Percentiles rank a stretch among this genome's conserved stretches.
Conservation (phyloP, 31 red algal species). For the Odonthalia washingtoniensis region DNA sequence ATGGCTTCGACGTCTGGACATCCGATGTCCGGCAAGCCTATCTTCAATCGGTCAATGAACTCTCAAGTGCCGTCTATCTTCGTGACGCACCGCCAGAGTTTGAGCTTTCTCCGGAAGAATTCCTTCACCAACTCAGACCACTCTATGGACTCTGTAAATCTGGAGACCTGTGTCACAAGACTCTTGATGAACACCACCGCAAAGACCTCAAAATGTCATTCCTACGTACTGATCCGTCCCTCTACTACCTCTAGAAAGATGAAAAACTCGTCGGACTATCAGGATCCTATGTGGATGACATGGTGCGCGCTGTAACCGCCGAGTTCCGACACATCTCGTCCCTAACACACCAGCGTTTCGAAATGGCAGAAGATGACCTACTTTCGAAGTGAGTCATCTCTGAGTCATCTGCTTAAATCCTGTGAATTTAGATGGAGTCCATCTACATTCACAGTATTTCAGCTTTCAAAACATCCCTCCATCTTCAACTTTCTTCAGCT, state of each 20-base stretch:
- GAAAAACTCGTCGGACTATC: too few species aligned
- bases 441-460: conserved; percentile 21
- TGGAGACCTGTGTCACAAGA: too few species aligned
- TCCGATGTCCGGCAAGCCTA: conserved; percentile 49
- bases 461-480: too few species aligned
- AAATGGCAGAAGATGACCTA: too few species aligned
- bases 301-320: too few species aligned
- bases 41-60: too few species aligned
- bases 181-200: conserved; percentile 20
- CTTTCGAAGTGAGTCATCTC: neutral
- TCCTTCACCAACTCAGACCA: conserved; percentile 29
- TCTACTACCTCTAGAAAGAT: conserved; percentile 9
- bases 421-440: neutral
- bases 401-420: neutral
- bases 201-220: conserved; percentile 12
- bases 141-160: conserved; percentile 50
- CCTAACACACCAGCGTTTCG: too few species aligned
- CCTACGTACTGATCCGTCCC: conserved; percentile 38
- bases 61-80: too few species aligned
- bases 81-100: too few species aligned
- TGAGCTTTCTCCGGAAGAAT: conserved; percentile 28
- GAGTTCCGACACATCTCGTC: too few species aligned
- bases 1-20: conserved; percentile 39
- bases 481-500: too few species aligned
- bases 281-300: too few species aligned